A percentile compares a stretch with the other conserved stretches of the same genome.
These are phyloP conservation scores for Fusarium proliferatum DNA, from an alignment of 2,329 filamentous ascomycete species.

Conservation along the genomic window DNA sequence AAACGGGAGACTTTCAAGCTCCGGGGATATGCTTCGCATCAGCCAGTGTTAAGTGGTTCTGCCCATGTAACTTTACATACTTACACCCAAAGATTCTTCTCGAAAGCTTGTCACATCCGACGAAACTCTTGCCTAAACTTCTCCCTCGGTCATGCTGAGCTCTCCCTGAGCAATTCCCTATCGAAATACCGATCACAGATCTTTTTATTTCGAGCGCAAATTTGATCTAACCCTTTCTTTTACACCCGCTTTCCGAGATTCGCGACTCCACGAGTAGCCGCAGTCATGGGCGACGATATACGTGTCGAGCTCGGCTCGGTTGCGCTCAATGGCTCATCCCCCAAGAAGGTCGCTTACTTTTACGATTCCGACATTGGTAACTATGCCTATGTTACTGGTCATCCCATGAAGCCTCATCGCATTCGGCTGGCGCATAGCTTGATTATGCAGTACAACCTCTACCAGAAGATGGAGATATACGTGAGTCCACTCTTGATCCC, in stretches of 20 bases:
- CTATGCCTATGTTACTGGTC: constrained; percentile 95
- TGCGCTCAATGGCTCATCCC: constrained; percentile 59
- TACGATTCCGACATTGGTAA: constrained; percentile 99
- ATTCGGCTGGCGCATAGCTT: constrained; percentile 95
- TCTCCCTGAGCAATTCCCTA: constrained; percentile 31
- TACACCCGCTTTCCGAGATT: constrained; percentile 12
- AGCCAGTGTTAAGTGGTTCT: constrained; percentile 23
- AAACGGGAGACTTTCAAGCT: constrained; percentile 21
- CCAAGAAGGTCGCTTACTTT: constrained; percentile 95
- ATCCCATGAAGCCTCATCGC: constrained; percentile 99
- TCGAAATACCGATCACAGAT: constrained; percentile 4
- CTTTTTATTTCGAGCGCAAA: neutral
- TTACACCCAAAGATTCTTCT: constrained; percentile 36
- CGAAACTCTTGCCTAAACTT: constrained; percentile 10
- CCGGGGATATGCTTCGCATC: constrained; percentile 36
- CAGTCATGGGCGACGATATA: constrained; percentile 54
- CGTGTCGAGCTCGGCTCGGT: constrained; percentile 56
- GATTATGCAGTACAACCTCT: constrained; percentile 94
- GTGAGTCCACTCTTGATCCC: constrained; percentile 62
- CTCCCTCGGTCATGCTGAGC: constrained; percentile 37
- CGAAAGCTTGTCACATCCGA: constrained; percentile 21
- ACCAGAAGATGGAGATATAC: constrained; percentile 97
- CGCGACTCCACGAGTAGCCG: constrained; percentile 31
- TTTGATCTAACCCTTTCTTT: constrained; percentile 7
- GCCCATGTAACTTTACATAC: constrained; percentile 25